phyloP scores from a whole-genome alignment of 768 basidiomycete species.

The Piloderma croceum region DNA sequence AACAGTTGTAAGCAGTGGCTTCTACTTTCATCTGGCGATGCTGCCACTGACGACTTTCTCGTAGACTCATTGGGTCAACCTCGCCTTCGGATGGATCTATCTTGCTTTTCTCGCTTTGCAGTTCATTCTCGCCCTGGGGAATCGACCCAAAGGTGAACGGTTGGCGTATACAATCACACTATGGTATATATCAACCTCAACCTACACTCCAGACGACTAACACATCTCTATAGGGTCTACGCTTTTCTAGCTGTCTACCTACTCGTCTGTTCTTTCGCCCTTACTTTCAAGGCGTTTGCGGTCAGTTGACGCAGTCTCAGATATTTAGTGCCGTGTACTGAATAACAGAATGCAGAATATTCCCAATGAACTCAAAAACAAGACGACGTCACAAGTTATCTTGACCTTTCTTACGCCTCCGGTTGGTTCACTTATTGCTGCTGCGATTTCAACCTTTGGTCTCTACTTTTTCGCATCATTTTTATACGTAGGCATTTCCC shows the following conservation, averaged over 20 bases:
- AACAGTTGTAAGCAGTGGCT: conserved; percentile 48
- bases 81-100: conserved; percentile 81
- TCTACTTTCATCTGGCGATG: neutral
- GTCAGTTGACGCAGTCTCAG: conserved; percentile 33
- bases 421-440: conserved; percentile 77
- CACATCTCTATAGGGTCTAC: conserved; percentile 56
- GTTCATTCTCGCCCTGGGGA: conserved; percentile 58
- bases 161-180: conserved; percentile 64
- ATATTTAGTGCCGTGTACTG: neutral
- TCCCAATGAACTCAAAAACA: conserved; percentile 43
- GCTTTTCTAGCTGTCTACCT: conserved; percentile 81
- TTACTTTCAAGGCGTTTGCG: conserved; percentile 75
- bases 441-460: conserved; percentile 86
- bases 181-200: conserved; percentile 40
- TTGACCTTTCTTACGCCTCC: conserved; percentile 65
- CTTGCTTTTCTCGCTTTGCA: conserved; percentile 78
- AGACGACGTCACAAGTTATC: conserved; percentile 47
- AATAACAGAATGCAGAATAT: conserved; percentile 32
- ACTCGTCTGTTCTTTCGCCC: conserved; percentile 78
- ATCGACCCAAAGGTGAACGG: conserved; percentile 86
- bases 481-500: conserved; percentile 53
- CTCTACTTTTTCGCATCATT: conserved; percentile 5
- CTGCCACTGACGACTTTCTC: conserved; percentile 3
- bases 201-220: conserved; percentile 4
- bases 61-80: conserved; percentile 87